Conservation (phyloP, 768 basidiomycete species). For the Hypsizygus marmoreus region DNA sequence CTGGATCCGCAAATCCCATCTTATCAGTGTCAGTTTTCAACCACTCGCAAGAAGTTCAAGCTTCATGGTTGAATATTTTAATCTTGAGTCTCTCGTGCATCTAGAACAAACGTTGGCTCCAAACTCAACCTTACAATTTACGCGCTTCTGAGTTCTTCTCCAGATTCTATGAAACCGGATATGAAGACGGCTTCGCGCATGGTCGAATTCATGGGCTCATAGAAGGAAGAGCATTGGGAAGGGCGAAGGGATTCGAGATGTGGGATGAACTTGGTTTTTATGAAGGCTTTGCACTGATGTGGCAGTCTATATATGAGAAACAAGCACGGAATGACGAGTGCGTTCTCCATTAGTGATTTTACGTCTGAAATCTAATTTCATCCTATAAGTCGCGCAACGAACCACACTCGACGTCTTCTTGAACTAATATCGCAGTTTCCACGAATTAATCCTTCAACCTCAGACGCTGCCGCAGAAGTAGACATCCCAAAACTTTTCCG, state of each 20-base stretch:
- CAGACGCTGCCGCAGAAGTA: slow-evolving; percentile 44
- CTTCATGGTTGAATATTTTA: slow-evolving; percentile 42
- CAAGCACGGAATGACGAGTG: slow-evolving; percentile 51
- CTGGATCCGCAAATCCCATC: too few species aligned
- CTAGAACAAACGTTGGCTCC: slow-evolving; percentile 61
- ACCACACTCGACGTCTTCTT: slow-evolving; percentile 71
- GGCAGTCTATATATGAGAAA: slow-evolving; percentile 53
- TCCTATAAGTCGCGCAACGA: slow-evolving; percentile 49
- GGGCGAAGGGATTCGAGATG: slow-evolving; percentile 90
- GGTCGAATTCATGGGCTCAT: slow-evolving; percentile 88
- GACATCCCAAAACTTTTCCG: slow-evolving; percentile 80
- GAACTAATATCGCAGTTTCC: slow-evolving; percentile 78
- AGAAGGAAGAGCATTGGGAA: slow-evolving; percentile 87
- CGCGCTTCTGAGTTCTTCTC: slow-evolving; percentile 10
- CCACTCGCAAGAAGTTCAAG: too few species aligned
- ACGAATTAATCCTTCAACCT: slow-evolving; percentile 64
- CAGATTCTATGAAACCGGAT: slow-evolving; percentile 83
- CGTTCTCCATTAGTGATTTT: slow-evolving; percentile 22
- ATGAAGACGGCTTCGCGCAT: slow-evolving; percentile 77
- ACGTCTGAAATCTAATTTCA: not conserved
- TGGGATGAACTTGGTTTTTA: slow-evolving; percentile 98
- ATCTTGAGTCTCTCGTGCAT: slow-evolving; percentile 60
- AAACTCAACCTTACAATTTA: slow-evolving; percentile 9
- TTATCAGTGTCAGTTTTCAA: not conserved
- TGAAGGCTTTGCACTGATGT: slow-evolving; percentile 79